These are phyloP conservation scores for Pleurotus sapidus DNA, from an alignment of 768 basidiomycete genomes.

Conservation along the genomic window DNA sequence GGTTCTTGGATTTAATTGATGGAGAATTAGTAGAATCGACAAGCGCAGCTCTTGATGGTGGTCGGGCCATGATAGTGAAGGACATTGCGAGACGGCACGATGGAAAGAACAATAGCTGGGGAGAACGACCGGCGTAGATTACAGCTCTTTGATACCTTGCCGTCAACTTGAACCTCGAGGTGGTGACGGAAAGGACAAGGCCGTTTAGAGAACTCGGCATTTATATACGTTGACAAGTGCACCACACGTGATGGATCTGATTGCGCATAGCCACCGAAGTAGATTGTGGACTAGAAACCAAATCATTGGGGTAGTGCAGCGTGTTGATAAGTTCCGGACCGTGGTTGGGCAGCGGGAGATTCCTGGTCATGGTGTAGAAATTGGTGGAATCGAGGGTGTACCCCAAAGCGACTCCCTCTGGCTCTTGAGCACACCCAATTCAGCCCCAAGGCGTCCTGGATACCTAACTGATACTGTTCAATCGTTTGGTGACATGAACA, in stretches of 20 bases:
- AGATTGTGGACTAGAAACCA: neutral
- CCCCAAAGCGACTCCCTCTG: no score
- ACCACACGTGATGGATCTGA: neutral
- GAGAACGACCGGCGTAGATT: constrained; percentile 6
- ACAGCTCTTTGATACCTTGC: neutral
- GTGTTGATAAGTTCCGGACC: neutral
- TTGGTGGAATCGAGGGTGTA: no score
- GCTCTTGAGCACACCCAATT: no score
- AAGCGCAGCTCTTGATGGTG: neutral
- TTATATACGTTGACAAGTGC: neutral
- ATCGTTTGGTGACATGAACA: no score
- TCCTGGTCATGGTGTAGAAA: no score
- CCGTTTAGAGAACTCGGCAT: neutral
- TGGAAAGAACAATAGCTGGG: neutral
- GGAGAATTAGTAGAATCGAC: neutral
- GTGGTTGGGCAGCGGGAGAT: neutral
- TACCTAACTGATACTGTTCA: no score
- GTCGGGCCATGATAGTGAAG: neutral
- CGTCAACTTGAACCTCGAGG: neutral
- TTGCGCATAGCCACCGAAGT: neutral
- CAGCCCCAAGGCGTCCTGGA: no score
- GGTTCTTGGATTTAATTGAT: neutral
- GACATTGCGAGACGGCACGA: neutral
- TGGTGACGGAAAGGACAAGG: neutral
- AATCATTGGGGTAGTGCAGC: neutral